Conservation (phyloP, 1,139 yeast species). For the Hyphopichia khmerensis region DNA sequence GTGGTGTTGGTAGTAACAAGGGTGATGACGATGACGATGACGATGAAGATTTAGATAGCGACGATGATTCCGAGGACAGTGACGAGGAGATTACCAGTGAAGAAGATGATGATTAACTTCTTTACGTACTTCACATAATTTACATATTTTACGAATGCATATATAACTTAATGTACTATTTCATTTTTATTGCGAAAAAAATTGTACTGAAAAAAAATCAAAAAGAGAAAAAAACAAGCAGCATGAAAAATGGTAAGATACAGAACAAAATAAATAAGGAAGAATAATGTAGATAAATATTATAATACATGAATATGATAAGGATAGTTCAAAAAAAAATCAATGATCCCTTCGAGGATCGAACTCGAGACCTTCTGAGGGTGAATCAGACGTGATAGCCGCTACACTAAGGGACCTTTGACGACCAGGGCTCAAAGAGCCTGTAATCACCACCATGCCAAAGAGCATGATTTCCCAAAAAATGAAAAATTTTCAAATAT, state of each 20-base stretch:
- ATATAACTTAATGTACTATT: background rate
- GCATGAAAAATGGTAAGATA: too few relatives aligned
- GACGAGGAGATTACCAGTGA: slow-evolving; percentile 8
- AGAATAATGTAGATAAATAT: too few relatives aligned
- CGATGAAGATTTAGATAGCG: slow-evolving; percentile 26
- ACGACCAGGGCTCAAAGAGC: background rate
- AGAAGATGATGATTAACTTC: slow-evolving; percentile 8
- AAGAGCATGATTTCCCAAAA: slow-evolving; percentile 17
- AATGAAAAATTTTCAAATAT: too few relatives aligned
- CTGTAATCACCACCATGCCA: slow-evolving; percentile 33
- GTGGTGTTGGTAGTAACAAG: slow-evolving; percentile 29
- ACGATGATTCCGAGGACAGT: slow-evolving; percentile 19
- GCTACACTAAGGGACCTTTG: background rate
- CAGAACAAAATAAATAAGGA: too few relatives aligned
- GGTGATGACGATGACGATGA: slow-evolving; percentile 32
- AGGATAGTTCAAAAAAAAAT: slow-evolving; percentile 12
- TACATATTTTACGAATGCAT: slow-evolving; percentile 6
- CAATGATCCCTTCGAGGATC: slow-evolving; percentile 39
- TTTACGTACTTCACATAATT: background rate
- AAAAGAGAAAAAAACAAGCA: too few relatives aligned
- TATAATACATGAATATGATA: too few relatives aligned
- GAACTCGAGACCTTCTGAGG: slow-evolving; percentile 43
- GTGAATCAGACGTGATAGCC: slow-evolving; percentile 36
- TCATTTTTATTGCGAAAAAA: background rate
- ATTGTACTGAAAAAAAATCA: background rate